Conservation (phyloP, 2,329 filamentous ascomycete genomes). For the Scortechinia acanthostroma region DNA sequence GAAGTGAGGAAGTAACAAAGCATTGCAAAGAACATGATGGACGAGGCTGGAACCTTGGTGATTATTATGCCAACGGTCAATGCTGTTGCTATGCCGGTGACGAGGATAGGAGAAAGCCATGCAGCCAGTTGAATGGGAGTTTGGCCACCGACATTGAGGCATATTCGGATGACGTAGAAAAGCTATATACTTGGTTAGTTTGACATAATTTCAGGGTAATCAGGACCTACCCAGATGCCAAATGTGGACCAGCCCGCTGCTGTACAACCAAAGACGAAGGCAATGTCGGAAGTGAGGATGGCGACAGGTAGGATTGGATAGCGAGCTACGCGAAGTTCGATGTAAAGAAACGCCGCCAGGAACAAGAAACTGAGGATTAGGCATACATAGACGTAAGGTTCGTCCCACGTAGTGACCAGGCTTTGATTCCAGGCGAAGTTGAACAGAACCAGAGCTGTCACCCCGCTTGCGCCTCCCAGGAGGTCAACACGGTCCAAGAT, state of each 20-base stretch:
- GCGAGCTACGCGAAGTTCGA: conserved; percentile 25
- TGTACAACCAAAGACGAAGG: background rate
- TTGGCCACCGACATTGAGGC: background rate
- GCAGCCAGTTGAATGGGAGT: background rate
- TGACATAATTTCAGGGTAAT: no score
- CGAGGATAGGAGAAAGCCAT: background rate
- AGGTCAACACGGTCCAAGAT: conserved; percentile 23
- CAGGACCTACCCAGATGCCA: no score
- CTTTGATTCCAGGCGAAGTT: conserved; percentile 49
- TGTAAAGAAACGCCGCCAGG: conserved; percentile 32
- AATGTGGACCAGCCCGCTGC: background rate
- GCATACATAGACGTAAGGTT: conserved; percentile 34
- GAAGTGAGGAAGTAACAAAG: background rate
- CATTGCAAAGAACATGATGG: background rate
- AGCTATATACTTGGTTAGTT: no score
- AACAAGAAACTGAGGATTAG: conserved; percentile 36
- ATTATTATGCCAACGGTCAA: background rate
- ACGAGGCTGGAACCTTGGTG: background rate
- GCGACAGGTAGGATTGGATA: background rate
- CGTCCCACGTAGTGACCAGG: conserved; percentile 33
- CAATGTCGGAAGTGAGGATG: background rate
- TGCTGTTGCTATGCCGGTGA: background rate
- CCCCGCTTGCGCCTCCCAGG: conserved; percentile 33
- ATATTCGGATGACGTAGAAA: background rate
- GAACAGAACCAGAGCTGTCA: conserved; percentile 40